Evolutionary conservation across 495 filamentous ascomycete species (phyloP).

Genomic region (Ramalina intermedia): DNA sequence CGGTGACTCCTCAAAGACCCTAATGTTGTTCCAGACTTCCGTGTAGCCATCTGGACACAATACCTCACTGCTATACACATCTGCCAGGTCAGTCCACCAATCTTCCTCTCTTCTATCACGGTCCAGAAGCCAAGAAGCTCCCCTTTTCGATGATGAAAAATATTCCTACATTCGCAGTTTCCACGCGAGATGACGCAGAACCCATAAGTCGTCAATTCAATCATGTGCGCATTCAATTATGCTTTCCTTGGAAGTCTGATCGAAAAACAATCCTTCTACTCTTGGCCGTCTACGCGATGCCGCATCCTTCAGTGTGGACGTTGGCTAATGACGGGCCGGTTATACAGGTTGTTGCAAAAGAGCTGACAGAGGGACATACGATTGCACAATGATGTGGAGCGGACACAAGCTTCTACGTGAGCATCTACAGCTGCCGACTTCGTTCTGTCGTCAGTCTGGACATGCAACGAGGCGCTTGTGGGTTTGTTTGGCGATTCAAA

Average conservation of each 20-base stretch:
- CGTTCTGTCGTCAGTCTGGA: too few relatives aligned
- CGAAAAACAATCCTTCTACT: background rate
- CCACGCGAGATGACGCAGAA: slow-evolving; percentile 31
- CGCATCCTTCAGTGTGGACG: too few relatives aligned
- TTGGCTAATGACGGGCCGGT: too few relatives aligned
- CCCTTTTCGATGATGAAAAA: slow-evolving; percentile 28
- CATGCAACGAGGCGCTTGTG: too few relatives aligned
- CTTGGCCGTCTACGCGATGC: too few relatives aligned
- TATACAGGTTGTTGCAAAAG: too few relatives aligned
- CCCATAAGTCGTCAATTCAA: slow-evolving; percentile 25
- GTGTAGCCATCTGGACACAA: background rate
- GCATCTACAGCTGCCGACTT: too few relatives aligned
- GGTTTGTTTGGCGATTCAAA: too few relatives aligned
- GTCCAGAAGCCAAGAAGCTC: background rate
- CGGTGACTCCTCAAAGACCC: background rate
- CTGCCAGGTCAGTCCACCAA: background rate
- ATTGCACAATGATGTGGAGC: too few relatives aligned
- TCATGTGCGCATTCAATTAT: slow-evolving; percentile 22
- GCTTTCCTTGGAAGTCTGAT: slow-evolving; percentile 37
- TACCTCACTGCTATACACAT: background rate
- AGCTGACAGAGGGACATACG: too few relatives aligned
- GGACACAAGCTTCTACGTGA: too few relatives aligned
- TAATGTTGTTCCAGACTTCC: background rate
- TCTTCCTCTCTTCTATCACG: too few relatives aligned
- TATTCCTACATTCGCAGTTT: slow-evolving; percentile 35